Percentiles rank a stretch among this genome's conserved stretches.
Conservation (phyloP, 164 flowering plant species). For the Kingdonia uniflora region DNA sequence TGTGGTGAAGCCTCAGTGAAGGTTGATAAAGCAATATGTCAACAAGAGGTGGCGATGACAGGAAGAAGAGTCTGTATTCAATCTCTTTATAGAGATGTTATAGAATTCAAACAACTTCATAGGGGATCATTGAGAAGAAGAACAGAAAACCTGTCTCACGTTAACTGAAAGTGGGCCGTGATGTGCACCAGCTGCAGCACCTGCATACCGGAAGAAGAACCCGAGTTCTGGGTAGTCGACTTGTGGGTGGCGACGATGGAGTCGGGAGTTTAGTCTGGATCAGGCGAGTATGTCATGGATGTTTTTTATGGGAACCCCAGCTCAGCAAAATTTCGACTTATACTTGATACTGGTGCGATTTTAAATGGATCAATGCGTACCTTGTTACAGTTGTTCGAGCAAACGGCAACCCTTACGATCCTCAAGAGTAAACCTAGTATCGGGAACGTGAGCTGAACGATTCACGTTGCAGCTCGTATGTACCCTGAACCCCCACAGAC, state of each 20-base stretch:
- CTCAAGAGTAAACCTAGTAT: slow-evolving; percentile 45
- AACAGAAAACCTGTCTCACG: slow-evolving; percentile 34
- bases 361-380: slow-evolving; percentile 93
- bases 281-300: slow-evolving; percentile 97
- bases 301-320: slow-evolving; percentile 93
- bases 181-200: slow-evolving; percentile 16
- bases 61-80: slow-evolving; percentile 27
- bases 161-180: slow-evolving; percentile 3
- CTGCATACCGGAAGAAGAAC: too few relatives aligned
- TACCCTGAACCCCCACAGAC: slow-evolving; percentile 67
- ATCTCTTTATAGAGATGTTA: slow-evolving; percentile 34
- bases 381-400: slow-evolving; percentile 83
- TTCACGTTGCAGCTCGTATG: slow-evolving; percentile 54
- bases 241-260: slow-evolving; percentile 73
- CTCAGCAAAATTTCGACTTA: slow-evolving; percentile 72
- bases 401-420: slow-evolving; percentile 71
- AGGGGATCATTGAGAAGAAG: slow-evolving; percentile 49
- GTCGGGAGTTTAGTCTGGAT: slow-evolving; percentile 84
- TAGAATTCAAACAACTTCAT: slow-evolving; percentile 53
- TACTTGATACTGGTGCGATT: slow-evolving; percentile 95
- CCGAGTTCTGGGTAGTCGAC: slow-evolving; percentile 21
- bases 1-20: slow-evolving; percentile 18
- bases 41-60: background rate
- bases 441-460: slow-evolving; percentile 54
- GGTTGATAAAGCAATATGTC: slow-evolving; percentile 8